Evolutionary conservation across 169 alveolate species (phyloP), one percentile per base, ranked within the genome.

Genomic region (Toxoplasma gondii): DNA sequence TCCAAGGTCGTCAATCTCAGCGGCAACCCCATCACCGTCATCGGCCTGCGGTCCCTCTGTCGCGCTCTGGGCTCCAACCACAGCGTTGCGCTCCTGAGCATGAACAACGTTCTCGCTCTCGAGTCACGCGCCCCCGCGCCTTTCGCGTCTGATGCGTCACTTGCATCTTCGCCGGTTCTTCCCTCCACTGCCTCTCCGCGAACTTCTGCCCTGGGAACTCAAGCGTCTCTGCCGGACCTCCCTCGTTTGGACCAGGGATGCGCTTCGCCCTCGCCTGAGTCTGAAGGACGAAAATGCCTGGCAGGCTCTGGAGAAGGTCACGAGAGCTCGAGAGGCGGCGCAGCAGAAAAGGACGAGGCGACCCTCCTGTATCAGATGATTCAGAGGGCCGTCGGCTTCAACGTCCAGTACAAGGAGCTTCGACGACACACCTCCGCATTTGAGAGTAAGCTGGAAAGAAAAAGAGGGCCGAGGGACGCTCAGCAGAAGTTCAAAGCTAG

Each of bases 21-120:
- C 34, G 64, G 64, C 90, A 82, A 82, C 41, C 90, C 67, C 64
- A 82, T 82, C 67, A 43, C 69, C 90, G 90, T 82, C 41, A 67
- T 43, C 54, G 90, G 90, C 29, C 67, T 41, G 53, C 90, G 90
- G 34, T 38, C 90, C 41, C 64, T 82, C 5, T 82, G 90, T 39
- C 90, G 90, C 5, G 90, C 90, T 1, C 53, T 82, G 7, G 5
- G 90, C 34, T 36, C 54, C 22, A 82, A 82, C 36, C 67, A 16
- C 53, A 82, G 90, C 64, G 64, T 82, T 12, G 44, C 69, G 34
- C 44, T 82, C 34, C 90, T 82, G 34, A 41, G 53, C 24, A 16
- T 82, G 41, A 2, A 82, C 38, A 9, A 82, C 17, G 5, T 38
- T 31, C 38, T 41, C 64, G 34, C 64, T 41, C 54, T 44, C 38